phyloP scores from a whole-genome alignment of 306 rosid genomes.

The Neltuma alba region DNA sequence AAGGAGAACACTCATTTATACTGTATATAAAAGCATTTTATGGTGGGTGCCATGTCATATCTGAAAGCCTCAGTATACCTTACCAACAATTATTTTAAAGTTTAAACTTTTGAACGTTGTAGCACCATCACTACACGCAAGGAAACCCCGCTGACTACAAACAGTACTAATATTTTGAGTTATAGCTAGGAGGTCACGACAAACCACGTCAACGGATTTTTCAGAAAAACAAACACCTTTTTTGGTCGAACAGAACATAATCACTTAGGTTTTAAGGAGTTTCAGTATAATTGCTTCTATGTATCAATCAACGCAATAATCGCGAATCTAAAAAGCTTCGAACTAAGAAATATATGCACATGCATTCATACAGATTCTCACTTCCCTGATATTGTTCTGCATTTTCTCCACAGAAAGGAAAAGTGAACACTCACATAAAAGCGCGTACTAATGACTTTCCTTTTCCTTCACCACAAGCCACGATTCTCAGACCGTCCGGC shows the following conservation, averaged over 20 bases:
- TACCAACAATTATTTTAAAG: background rate
- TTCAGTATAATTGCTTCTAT: background rate
- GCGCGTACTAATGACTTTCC: constrained; percentile 94
- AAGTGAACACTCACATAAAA: constrained; percentile 60
- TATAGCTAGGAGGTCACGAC: background rate
- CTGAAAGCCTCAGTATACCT: background rate
- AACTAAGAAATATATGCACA: background rate
- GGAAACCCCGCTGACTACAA: background rate
- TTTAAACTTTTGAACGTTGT: background rate
- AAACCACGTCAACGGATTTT: background rate
- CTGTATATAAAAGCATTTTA: background rate
- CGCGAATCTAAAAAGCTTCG: background rate
- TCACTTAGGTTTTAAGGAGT: background rate
- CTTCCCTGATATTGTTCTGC: background rate
- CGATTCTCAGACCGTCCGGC: constrained; percentile 87
- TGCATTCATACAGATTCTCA: background rate
- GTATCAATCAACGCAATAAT: background rate
- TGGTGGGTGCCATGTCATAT: background rate
- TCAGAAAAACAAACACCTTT: background rate
- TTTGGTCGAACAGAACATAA: background rate
- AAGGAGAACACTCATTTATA: background rate
- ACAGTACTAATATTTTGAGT: background rate
- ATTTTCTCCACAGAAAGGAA: background rate
- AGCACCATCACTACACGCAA: constrained; percentile 1
- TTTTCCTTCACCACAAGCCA: constrained; percentile 89